Evolutionary conservation across 2,329 filamentous ascomycete genomes (phyloP).

Genomic region (Aureobasidium zeae): DNA sequence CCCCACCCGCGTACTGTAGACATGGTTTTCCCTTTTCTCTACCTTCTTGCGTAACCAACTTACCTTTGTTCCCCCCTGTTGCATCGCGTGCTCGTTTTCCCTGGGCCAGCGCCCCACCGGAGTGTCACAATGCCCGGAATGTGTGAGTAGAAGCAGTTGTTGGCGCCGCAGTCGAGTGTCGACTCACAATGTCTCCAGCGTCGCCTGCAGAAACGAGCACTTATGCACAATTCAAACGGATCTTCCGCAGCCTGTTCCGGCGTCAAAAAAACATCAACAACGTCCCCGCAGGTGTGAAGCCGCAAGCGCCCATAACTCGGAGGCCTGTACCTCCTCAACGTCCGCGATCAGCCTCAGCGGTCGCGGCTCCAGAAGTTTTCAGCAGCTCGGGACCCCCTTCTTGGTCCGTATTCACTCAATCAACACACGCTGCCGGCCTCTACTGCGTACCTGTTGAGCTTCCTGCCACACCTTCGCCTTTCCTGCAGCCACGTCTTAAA

Average conservation of each 20-base stretch:
- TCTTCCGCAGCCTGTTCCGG: slow-evolving; percentile 24
- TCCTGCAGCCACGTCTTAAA: slow-evolving; percentile 6
- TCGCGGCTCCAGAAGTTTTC: slow-evolving; percentile 14
- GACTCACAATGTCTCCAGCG: slow-evolving; percentile 18
- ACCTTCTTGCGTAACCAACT: neutral
- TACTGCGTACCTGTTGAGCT: slow-evolving; percentile 11
- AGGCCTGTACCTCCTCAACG: slow-evolving; percentile 7
- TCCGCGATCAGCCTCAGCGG: slow-evolving; percentile 10
- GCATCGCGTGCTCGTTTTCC: neutral
- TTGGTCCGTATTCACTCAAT: slow-evolving; percentile 4
- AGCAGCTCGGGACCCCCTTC: neutral
- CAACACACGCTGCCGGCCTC: neutral
- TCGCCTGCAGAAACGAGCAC: slow-evolving; percentile 23
- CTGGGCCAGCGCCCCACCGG: slow-evolving; percentile 9
- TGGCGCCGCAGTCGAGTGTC: neutral
- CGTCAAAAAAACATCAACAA: slow-evolving; percentile 17
- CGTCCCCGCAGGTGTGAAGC: slow-evolving; percentile 3
- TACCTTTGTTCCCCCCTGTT: neutral
- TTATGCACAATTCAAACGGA: slow-evolving; percentile 22
- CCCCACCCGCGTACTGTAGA: too few relatives aligned
- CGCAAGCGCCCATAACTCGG: slow-evolving; percentile 14
- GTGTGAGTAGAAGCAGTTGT: slow-evolving; percentile 13
- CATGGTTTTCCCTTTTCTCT: slow-evolving; percentile 1
- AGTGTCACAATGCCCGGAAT: slow-evolving; percentile 16
- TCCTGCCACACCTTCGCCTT: neutral